Evolutionary conservation across 1,284 basidiomycete genomes (phyloP).

Genomic region (Phlebopus sp.): DNA sequence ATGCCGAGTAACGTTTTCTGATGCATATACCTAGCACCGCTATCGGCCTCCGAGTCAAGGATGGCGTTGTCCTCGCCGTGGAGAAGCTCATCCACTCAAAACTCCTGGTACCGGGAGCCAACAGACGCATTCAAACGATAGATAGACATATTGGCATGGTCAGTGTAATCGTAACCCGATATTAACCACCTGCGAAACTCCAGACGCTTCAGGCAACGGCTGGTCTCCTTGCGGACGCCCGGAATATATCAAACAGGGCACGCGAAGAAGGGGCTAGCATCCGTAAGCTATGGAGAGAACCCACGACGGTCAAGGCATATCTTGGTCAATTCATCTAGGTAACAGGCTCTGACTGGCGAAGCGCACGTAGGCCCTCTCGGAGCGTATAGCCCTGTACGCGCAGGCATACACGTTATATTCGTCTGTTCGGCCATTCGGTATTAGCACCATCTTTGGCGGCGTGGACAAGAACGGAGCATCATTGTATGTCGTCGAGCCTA

Average conservation of each 20-base stretch:
- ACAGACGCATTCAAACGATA: constrained; percentile 90
- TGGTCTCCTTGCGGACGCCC: constrained; percentile 92
- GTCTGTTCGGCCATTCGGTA: constrained; percentile 95
- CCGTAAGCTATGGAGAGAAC: constrained; percentile 74
- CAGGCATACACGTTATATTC: constrained; percentile 98
- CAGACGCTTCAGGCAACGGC: constrained; percentile 71
- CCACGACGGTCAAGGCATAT: constrained; percentile 75
- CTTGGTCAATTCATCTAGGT: background rate
- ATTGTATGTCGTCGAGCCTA: constrained; percentile 93
- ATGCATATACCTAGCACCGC: constrained; percentile 61
- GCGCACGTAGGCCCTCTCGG: constrained; percentile 66
- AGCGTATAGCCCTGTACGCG: constrained; percentile 85
- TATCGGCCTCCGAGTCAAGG: constrained; percentile 89
- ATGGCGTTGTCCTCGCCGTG: constrained; percentile 92
- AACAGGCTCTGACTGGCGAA: constrained; percentile 2
- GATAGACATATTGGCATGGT: constrained; percentile 94
- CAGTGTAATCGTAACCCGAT: constrained; percentile 19
- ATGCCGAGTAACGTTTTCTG: constrained; percentile 1
- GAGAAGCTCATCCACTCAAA: constrained; percentile 99
- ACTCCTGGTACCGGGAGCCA: constrained; percentile 90
- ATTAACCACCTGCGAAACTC: background rate
- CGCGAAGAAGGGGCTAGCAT: constrained; percentile 82
- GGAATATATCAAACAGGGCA: constrained; percentile 84
- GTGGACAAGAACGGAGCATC: constrained; percentile 88
- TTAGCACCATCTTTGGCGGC: constrained; percentile 88